Evolutionary conservation across 257 asterid genomes (phyloP), one percentile per base, ranked within the genome.

Genomic region (Echium plantagineum): DNA sequence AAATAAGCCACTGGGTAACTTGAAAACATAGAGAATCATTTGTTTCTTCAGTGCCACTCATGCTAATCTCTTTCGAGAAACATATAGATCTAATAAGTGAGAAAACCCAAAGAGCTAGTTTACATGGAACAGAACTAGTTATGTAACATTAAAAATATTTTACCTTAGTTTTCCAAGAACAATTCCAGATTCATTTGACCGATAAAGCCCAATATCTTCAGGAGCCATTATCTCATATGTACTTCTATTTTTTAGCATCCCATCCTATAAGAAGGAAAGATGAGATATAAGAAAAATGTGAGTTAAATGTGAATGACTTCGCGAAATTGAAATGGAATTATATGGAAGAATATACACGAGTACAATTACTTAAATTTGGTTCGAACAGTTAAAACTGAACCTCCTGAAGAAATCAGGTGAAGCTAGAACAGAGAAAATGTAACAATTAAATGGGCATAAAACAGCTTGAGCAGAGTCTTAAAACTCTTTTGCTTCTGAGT

Each of bases 111-210:
- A 18, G 5, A 19, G 8, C n/a, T 5, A 21, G 21, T 19, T 19
- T 53, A 12, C 15, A 19, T 8, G 57, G 22, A 22, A 19, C 57
- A 53, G 10, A 18, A 53, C 3, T 53, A 52, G 21, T 16, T 52
- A 2, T 24, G 3, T 21, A 55, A 19, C 26, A 24, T 57, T 31
- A 17, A 64, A 54, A 62, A 62, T 61, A 62, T 51, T 74, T 65
- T 72, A 88, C 98, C 98, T 88, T 65, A 91, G 94, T 82, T 91
- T 91, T 58, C 98, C 98, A 2, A 91, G 98, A 69, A 85, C 94
- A 69, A 91, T 88, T 57, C 98, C 98, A 68, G 95, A 91, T 71
- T 91, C 94, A 69, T 71, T 88, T 60, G 84, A 77, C 46, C 96
- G 95, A 31, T 73, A 72, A 71, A 88, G 96, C 71, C 98, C 98